Evolutionary conservation across 2,329 filamentous ascomycete genomes (phyloP), one percentile per base, ranked within the genome.

Genomic region (Paecilomyces sp.): DNA sequence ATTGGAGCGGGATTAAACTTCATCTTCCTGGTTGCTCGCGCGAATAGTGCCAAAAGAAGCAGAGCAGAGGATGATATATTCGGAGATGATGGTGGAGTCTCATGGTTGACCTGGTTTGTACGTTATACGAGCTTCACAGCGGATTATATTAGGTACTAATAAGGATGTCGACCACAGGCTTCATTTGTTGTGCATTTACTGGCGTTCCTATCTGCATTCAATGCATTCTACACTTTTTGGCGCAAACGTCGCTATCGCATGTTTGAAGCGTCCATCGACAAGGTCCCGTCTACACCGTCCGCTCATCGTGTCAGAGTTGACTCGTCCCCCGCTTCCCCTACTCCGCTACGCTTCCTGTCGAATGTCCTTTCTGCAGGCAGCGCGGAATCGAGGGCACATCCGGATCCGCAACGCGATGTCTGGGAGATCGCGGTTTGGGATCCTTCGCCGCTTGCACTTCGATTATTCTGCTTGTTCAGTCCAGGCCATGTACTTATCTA

Each of bases 351-450:
- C 58, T 88, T 91, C 60, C 74, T 97, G 41, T 83, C 87, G 30
- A 85, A 83, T 63, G 79, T 90, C 53, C 76, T 96, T 34, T 82
- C 85, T 1, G 78, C 83, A 28, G 85, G 88, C 36, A 88, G 85
- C 24, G 90, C 92, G n/a, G 86, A 92, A 64, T 87, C 90, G 28
- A 86, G 92, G 70, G 89, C 91, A 30, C 90, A 97, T 74, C 91
- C 93, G 0, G 70, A 75, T 64, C 85, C 87, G 59, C 83, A 84
- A 28, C 84, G 88, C 11, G 92, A 99, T 74, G 94, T 99, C 9
- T 99, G 94, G 94, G 92, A 99, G 75, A 77, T 99, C 56, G 85
- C 88, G 1, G 83, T 97, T 6, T 99, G 94, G 94, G 92, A 97
- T 72, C 94, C 95, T 34, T 83, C 93, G 54, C 91, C 92, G 1